Conservation (phyloP, 768 basidiomycete genomes). For the Kwoniella bestiolae region DNA sequence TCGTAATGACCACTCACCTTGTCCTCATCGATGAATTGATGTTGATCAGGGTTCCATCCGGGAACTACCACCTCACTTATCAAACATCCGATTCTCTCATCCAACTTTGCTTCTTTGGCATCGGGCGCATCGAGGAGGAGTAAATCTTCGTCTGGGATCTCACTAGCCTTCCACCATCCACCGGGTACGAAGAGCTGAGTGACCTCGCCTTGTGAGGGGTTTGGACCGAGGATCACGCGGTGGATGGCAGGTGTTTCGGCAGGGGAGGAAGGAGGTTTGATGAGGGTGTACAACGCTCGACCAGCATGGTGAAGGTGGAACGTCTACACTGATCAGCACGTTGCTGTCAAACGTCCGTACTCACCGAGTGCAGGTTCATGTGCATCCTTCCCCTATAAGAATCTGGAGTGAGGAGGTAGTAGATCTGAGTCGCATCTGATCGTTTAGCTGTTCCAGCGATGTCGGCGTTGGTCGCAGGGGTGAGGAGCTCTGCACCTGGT, state of each 20-base stretch:
- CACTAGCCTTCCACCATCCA: slow-evolving; percentile 58
- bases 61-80: slow-evolving; percentile 69
- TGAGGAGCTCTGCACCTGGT: slow-evolving; percentile 18
- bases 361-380: slow-evolving; percentile 47
- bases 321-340: slow-evolving; percentile 25
- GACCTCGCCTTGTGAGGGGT: slow-evolving; percentile 60
- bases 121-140: slow-evolving; percentile 19
- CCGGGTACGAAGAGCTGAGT: slow-evolving; percentile 60
- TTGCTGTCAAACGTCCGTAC: too few species aligned
- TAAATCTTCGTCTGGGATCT: slow-evolving; percentile 55
- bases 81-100: slow-evolving; percentile 61
- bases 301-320: slow-evolving; percentile 39
- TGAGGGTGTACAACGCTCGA: slow-evolving; percentile 42
- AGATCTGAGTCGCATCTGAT: slow-evolving; percentile 45
- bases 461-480: not conserved
- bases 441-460: not conserved
- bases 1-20: slow-evolving; percentile 33
- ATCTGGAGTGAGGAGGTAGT: slow-evolving; percentile 45
- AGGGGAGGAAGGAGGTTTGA: slow-evolving; percentile 30
- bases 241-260: slow-evolving; percentile 27
- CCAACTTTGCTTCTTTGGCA: slow-evolving; percentile 29
- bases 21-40: slow-evolving; percentile 43
- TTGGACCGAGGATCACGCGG: slow-evolving; percentile 59
- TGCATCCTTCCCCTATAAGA: slow-evolving; percentile 46
- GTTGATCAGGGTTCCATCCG: slow-evolving; percentile 55